Evolutionary conservation across 768 basidiomycete species (phyloP).

Genomic region (Panaeolus papilionaceus): DNA sequence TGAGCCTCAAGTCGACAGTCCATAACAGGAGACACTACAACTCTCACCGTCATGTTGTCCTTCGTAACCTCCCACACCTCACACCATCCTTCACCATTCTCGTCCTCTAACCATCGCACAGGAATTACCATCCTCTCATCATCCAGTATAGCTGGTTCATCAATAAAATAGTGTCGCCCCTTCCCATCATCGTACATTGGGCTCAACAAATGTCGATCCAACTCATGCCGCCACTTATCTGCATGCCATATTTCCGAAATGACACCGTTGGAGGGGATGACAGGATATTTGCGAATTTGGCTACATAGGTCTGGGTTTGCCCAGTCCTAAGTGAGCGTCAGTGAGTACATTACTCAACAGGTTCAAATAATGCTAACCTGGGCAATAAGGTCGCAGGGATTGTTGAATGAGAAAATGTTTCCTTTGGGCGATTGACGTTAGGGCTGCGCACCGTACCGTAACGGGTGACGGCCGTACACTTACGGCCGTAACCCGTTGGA

Average conservation of each 20-base stretch:
- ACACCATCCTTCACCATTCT: neutral
- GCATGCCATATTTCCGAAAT: conserved; percentile 35
- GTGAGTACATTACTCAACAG: too few relatives aligned
- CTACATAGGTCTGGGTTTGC: conserved; percentile 28
- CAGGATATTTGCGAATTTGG: conserved; percentile 31
- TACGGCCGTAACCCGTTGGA: too few relatives aligned
- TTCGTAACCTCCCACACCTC: conserved; percentile 13
- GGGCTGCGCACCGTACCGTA: too few relatives aligned
- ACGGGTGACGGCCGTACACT: too few relatives aligned
- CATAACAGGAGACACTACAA: too few relatives aligned
- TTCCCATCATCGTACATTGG: conserved; percentile 27
- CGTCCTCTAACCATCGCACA: conserved; percentile 24
- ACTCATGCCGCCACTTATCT: conserved; percentile 25
- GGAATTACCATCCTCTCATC: conserved; percentile 20
- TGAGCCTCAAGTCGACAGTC: too few relatives aligned
- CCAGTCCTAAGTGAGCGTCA: too few relatives aligned
- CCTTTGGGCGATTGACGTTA: neutral
- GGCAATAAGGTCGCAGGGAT: neutral
- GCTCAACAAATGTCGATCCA: conserved; percentile 25
- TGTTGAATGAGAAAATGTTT: neutral
- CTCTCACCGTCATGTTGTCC: neutral
- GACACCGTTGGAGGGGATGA: conserved; percentile 28
- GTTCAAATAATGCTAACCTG: neutral
- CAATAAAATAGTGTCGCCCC: conserved; percentile 25
- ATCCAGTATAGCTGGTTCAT: conserved; percentile 23